phyloP scores from a whole-genome alignment of 2,329 filamentous ascomycete species.

The Proliferodiscus dingleyae region DNA sequence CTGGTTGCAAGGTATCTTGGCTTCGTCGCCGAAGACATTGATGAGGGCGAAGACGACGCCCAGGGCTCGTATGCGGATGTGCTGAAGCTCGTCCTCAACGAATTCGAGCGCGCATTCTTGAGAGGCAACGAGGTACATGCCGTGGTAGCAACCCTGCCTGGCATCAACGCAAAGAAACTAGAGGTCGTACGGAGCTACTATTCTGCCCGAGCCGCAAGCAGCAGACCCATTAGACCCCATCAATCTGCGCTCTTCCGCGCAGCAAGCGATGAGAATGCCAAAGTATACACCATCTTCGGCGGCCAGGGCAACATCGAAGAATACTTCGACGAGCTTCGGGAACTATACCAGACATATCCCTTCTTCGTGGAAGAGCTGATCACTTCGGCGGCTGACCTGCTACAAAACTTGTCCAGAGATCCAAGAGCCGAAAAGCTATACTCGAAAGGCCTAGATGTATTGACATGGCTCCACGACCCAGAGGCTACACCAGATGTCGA shows the following conservation, averaged over 20 bases:
- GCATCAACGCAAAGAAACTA: conserved; percentile 89
- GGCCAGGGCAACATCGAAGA: conserved; percentile 99
- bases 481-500: conserved; percentile 90
- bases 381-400: conserved; percentile 72
- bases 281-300: conserved; percentile 90
- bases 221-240: conserved; percentile 83
- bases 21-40: conserved; percentile 81
- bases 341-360: conserved; percentile 86
- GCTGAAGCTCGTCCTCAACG: conserved; percentile 84
- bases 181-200: conserved; percentile 90
- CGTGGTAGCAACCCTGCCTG: conserved; percentile 76
- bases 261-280: conserved; percentile 75
- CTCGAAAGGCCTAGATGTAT: conserved; percentile 90
- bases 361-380: conserved; percentile 87
- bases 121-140: conserved; percentile 95
- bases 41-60: conserved; percentile 84
- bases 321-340: conserved; percentile 95
- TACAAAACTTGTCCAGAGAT: conserved; percentile 80
- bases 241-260: conserved; percentile 90
- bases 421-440: conserved; percentile 91
- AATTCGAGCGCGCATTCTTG: conserved; percentile 94
- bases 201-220: conserved; percentile 75
- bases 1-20: conserved; percentile 91
- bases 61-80: conserved; percentile 90
- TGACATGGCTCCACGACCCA: conserved; percentile 85